phyloP scores from a whole-genome alignment of 2,329 filamentous ascomycete genomes.

The Aspergillus oerlinghausenensis region DNA sequence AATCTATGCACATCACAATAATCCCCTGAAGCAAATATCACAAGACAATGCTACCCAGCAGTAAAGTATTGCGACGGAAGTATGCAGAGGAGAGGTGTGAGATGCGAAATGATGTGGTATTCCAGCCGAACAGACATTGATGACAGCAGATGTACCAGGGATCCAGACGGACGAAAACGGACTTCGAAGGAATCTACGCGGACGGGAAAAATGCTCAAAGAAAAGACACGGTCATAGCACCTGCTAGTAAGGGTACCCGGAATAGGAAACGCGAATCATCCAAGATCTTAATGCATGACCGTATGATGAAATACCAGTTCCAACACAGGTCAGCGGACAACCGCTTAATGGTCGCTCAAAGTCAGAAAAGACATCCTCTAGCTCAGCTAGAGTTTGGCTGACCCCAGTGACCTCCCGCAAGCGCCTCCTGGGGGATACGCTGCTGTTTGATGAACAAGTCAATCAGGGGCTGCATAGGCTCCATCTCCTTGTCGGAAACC shows the following conservation, averaged over 20 bases:
- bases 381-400: conserved; percentile 32
- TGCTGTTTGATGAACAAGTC: conserved; percentile 88
- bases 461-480: conserved; percentile 92
- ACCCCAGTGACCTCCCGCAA: conserved; percentile 40
- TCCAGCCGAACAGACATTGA: conserved; percentile 12
- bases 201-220: conserved; percentile 34
- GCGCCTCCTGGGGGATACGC: conserved; percentile 69
- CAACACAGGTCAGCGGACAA: conserved; percentile 33
- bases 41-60: conserved; percentile 7
- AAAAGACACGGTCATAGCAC: conserved; percentile 21
- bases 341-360: conserved; percentile 14
- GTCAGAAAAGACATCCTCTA: conserved; percentile 9
- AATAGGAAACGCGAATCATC: conserved; percentile 8
- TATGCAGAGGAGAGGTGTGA: background rate
- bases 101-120: background rate
- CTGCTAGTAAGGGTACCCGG: conserved; percentile 14
- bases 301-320: conserved; percentile 20
- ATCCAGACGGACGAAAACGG: background rate
- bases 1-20: conserved; percentile 7
- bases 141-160: conserved; percentile 9
- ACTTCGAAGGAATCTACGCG: conserved; percentile 23
- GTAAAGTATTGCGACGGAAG: background rate
- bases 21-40: conserved; percentile 1
- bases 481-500: conserved; percentile 81
- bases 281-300: conserved; percentile 11